Conservation (phyloP, 1,284 basidiomycete species). For the Veloporphyrellus conicus region DNA sequence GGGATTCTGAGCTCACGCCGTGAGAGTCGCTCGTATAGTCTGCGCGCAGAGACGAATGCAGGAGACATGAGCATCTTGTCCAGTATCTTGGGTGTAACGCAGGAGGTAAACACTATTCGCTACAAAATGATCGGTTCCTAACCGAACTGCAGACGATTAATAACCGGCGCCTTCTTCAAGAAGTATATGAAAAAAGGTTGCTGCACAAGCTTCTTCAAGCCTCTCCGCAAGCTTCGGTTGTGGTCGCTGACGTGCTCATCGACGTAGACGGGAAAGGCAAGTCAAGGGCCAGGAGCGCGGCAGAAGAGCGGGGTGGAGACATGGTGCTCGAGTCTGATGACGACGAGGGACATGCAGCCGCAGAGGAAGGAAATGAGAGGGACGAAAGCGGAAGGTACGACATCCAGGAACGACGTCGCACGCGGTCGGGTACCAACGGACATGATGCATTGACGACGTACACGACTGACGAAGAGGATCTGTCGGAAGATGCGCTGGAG, state of each 20-base stretch:
- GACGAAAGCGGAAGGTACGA: slow-evolving; percentile 29
- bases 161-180: slow-evolving; percentile 63
- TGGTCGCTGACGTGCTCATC: slow-evolving; percentile 22
- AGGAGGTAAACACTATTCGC: slow-evolving; percentile 55
- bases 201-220: slow-evolving; percentile 64
- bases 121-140: slow-evolving; percentile 2
- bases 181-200: slow-evolving; percentile 60
- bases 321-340: slow-evolving; percentile 15
- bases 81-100: slow-evolving; percentile 76
- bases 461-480: slow-evolving; percentile 31
- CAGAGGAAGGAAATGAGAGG: slow-evolving; percentile 9
- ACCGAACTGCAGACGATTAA: slow-evolving; percentile 55
- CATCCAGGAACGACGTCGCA: slow-evolving; percentile 22
- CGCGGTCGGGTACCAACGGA: slow-evolving; percentile 5
- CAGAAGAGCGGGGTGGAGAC: slow-evolving; percentile 42
- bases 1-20: slow-evolving; percentile 54
- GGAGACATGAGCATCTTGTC: slow-evolving; percentile 78
- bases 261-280: slow-evolving; percentile 7
- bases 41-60: slow-evolving; percentile 47
- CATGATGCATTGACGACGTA: slow-evolving; percentile 17
- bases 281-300: slow-evolving; percentile 27
- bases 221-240: slow-evolving; percentile 29
- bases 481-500: slow-evolving; percentile 24
- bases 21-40: slow-evolving; percentile 42
- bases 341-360: slow-evolving; percentile 7